Percentiles rank a stretch among this genome's conserved stretches.
phyloP scores from a whole-genome alignment of 139 green algal species.

The Chlamydomonas incerta region DNA sequence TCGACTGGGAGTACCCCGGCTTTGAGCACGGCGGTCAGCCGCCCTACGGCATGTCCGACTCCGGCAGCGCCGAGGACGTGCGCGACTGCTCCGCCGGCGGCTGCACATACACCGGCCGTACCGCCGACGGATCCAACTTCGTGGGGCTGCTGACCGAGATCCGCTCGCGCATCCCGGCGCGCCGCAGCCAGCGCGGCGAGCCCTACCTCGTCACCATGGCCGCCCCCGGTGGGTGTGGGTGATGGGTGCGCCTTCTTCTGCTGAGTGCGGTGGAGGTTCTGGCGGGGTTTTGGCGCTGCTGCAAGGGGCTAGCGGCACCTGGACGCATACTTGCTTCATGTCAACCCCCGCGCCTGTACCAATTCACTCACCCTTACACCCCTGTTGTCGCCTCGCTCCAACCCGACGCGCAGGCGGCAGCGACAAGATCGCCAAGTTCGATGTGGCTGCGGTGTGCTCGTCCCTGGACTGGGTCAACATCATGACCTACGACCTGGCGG shows the following conservation, averaged over 20 bases:
- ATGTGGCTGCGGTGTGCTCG: neutral
- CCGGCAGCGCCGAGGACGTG: neutral
- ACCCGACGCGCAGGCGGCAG: too few relatives aligned
- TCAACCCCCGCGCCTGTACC: too few relatives aligned
- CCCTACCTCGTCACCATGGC: constrained; percentile 8
- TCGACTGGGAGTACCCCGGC: constrained; percentile 29
- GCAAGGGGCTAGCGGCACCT: too few relatives aligned
- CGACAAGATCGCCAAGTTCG: constrained; percentile 9
- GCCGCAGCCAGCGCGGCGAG: neutral
- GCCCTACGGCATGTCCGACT: neutral
- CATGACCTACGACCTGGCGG: constrained; percentile 17
- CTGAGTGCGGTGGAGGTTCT: too few relatives aligned
- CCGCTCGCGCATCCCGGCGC: neutral
- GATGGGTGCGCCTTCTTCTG: too few relatives aligned
- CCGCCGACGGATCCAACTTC: neutral
- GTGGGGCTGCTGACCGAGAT: neutral
- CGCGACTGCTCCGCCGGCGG: neutral
- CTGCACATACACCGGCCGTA: neutral
- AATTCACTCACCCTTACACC: too few relatives aligned
- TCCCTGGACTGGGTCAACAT: constrained; percentile 18
- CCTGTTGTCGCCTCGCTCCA: too few relatives aligned
- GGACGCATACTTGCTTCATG: too few relatives aligned
- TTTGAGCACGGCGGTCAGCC: constrained; percentile 17
- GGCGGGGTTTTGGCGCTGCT: too few relatives aligned
- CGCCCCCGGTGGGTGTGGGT: too few relatives aligned